Base-by-base conservation (phyloP, 192 early-diverging fungal species). In the Gryganskiella cystojenkinii region DNA sequence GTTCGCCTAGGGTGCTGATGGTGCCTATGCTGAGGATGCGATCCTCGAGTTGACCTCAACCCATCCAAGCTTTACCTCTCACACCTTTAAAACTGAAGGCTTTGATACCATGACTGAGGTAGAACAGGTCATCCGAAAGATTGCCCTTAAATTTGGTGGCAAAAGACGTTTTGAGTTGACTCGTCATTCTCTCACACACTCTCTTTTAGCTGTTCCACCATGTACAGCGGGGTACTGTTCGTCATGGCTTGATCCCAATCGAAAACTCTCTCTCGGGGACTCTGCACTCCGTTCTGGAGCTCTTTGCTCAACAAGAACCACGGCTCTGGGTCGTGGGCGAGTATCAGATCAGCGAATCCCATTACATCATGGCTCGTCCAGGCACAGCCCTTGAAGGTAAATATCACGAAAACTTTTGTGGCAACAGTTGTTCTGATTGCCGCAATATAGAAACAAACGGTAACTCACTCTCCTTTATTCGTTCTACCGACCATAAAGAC, bases 1-100 rank as follows among this genome's bases (percentile, higher is more conserved):
- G n/a, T n/a, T n/a, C n/a, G n/a, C n/a, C n/a, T 62, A 78, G 74
- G 74, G 74, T 13, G 67, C 52, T 15, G 64, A 69, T 22, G 74
- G 74, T 49, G 74, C 74, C 8, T 78, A 78, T 64, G 74, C 74
- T n/a, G 74, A 78, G 47, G 74, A 78, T 37, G 74, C 74, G 37
- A 78, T 78, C 50, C 54, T 78, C 15, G 74, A 78, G 25, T 40
- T 78, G 54, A 78, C 74, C 22, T 78, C 74, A 2, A 69, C 20
- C 20, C 74, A 78, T 25, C 61, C 74, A 10, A 78, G 54, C 59
- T 78, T 78, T 22, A 59, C 66, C 17, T 60, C 63, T 17, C 61
- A 64, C 28, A 54, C 74, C 5, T 78, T 78, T 28, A 13, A 20
- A 11, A 78, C 74, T 9, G 74, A 78, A 5, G 74, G 74, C 2